Conservation (phyloP, 2,329 filamentous ascomycete genomes). For the Fusarium hainanense region DNA sequence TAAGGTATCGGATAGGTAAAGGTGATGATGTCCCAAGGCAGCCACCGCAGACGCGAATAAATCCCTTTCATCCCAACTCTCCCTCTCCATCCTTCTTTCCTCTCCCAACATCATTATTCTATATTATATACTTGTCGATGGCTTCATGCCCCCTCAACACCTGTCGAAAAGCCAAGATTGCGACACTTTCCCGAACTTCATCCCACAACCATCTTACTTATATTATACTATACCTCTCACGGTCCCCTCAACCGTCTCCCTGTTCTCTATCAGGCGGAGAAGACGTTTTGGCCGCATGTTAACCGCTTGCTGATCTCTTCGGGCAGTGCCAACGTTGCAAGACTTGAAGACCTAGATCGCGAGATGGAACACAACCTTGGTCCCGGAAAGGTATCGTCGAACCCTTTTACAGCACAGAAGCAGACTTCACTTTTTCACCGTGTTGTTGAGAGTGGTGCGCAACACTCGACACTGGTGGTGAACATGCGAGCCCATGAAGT, state of each 20-base stretch:
- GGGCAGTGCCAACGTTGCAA: background rate
- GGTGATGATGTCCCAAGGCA: background rate
- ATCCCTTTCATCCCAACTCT: background rate
- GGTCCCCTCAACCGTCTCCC: too few relatives aligned
- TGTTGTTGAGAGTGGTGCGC: too few relatives aligned
- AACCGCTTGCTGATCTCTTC: background rate
- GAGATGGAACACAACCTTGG: background rate
- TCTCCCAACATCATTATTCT: too few relatives aligned
- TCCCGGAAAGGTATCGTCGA: background rate
- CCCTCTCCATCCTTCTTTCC: background rate
- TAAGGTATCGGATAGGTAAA: background rate
- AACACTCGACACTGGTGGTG: too few relatives aligned
- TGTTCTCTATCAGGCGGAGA: too few relatives aligned
- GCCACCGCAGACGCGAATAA: background rate
- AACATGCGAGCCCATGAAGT: too few relatives aligned
- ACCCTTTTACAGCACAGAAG: too few relatives aligned
- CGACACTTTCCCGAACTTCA: accelerated
- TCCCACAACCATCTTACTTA: background rate
- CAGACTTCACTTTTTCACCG: too few relatives aligned
- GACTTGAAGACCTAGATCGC: background rate
- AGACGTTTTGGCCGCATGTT: too few relatives aligned
- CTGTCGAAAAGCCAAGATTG: too few relatives aligned
- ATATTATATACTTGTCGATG: too few relatives aligned
- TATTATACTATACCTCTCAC: background rate
- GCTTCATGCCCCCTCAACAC: too few relatives aligned